Evolutionary conservation across 352 stramenopile genomes (phyloP), one percentile per base, ranked within the genome.

Genomic region (Peronospora destructor): DNA sequence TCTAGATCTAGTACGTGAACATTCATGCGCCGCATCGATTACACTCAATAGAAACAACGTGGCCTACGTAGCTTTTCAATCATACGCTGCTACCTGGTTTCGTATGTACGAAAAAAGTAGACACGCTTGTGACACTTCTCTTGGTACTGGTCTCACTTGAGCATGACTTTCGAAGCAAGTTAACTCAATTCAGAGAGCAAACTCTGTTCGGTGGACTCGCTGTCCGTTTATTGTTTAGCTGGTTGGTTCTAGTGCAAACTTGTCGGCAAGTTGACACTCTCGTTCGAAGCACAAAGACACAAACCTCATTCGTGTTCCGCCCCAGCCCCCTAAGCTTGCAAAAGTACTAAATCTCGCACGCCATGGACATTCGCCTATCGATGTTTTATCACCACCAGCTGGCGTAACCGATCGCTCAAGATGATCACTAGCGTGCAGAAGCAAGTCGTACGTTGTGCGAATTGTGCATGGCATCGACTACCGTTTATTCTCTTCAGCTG

Each of bases 341-440:
- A 30, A 30, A 30, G 1, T 30, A 30, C 26, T 32, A 43, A 43
- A 41, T 44, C 49, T 44, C 32, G 2, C 0, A 5, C 32, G 12
- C 11, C 10, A 6, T 36, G 12, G 17, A 36, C 32, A n/a, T 36
- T 36, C 4, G 10, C 1, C 12, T 16, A n/a, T 16, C 7, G 4
- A 12, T 11, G 33, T 38, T 63, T 59, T 63, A 32, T 59, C 28
- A 35, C 41, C 35, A 19, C 46, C 59, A 68, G 59, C 38, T 64
- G 59, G 41, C 4, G 17, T 12, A 12, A 37, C 59, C 54, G 44
- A 68, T 68, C 59, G 23, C 40, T 38, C 46, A 28, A 28, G 29
- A 8, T 33, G 44, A 68, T 68, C 59, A 61, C 54, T 23, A 45
- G 21, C 44, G 59, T 56, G 28, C 59, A 68, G 28, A 64, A 68